A percentile compares a stretch with the other conserved stretches of the same genome.
phyloP scores from a whole-genome alignment of 176 grass and related monocot species.

The Cenchrus fungigraminus region DNA sequence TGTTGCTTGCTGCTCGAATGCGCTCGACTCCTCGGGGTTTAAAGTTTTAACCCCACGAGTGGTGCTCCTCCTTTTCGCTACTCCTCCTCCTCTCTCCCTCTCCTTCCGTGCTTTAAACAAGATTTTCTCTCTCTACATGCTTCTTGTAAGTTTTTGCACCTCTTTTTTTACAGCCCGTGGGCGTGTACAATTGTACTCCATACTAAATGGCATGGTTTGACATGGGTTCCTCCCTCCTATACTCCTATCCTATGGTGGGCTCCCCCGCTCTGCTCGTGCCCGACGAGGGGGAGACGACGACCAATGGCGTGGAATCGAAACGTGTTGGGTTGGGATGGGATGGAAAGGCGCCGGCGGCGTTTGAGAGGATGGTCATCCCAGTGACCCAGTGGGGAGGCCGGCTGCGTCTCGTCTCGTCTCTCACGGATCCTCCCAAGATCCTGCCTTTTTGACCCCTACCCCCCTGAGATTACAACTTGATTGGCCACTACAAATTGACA shows the following conservation, averaged over 20 bases:
- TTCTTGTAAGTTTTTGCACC: conserved; percentile 44
- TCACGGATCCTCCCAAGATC: conserved; percentile 45
- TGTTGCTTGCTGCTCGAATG: conserved; percentile 37
- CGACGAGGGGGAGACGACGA: not conserved
- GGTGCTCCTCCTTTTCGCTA: conserved; percentile 15
- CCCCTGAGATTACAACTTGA: conserved; percentile 16
- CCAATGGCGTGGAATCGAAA: conserved; percentile 39
- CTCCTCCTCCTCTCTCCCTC: not conserved
- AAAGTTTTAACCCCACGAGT: conserved; percentile 63
- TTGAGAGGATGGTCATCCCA: not conserved
- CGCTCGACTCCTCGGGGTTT: conserved; percentile 53
- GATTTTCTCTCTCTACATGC: conserved; percentile 33
- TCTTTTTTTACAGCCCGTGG: conserved; percentile 16
- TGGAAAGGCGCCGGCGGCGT: conserved; percentile 4
- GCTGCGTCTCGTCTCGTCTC: not conserved
- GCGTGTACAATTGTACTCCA: not conserved
- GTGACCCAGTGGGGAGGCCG: not conserved
- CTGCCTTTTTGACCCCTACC: conserved; percentile 44
- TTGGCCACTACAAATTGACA: not conserved
- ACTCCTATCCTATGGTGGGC: not conserved
- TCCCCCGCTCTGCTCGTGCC: not conserved
- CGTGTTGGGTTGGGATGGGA: conserved; percentile 26
- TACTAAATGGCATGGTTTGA: conserved; percentile 11
- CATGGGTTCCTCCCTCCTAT: not conserved
- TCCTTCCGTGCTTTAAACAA: conserved; percentile 18